Evolutionary conservation across 495 filamentous ascomycete species (phyloP).

Genomic region (Terfezia boudieri): DNA sequence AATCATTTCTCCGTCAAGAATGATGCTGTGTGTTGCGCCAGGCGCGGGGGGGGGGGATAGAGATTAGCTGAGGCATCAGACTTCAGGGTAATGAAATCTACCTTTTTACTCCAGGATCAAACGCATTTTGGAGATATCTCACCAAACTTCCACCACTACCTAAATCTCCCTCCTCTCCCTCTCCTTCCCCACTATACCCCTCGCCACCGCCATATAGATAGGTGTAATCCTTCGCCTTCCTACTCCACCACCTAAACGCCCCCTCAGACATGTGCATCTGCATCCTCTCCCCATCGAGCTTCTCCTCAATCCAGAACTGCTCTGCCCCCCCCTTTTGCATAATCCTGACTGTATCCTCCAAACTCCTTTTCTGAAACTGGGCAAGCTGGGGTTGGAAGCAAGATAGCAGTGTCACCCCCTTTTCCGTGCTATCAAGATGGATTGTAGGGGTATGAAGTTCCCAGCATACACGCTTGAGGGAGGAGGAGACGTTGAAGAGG

Average conservation of each 20-base stretch:
- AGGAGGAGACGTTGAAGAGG: slow-evolving; percentile 79
- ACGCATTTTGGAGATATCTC: neutral
- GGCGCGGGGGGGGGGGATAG: neutral
- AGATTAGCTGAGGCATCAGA: neutral
- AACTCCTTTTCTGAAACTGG: slow-evolving; percentile 69
- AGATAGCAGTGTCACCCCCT: slow-evolving; percentile 64
- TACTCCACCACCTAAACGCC: slow-evolving; percentile 74
- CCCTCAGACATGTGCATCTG: slow-evolving; percentile 83
- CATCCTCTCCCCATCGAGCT: slow-evolving; percentile 91
- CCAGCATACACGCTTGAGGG: slow-evolving; percentile 81
- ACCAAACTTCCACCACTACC: neutral
- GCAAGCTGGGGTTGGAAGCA: slow-evolving; percentile 96
- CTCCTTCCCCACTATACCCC: neutral
- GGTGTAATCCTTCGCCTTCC: slow-evolving; percentile 92
- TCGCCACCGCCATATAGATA: slow-evolving; percentile 58
- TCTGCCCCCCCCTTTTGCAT: slow-evolving; percentile 36
- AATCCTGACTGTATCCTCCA: slow-evolving; percentile 57
- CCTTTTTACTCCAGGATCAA: neutral
- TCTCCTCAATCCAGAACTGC: slow-evolving; percentile 93
- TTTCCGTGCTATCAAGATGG: slow-evolving; percentile 46
- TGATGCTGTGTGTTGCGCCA: slow-evolving; percentile 34
- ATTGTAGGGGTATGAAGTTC: slow-evolving; percentile 62
- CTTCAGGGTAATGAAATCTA: neutral
- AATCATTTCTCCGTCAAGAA: slow-evolving; percentile 95
- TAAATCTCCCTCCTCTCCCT: slow-evolving; percentile 24